Evolutionary conservation across 2,329 filamentous ascomycete genomes (phyloP).

Genomic region (Raffaelea arxii): DNA sequence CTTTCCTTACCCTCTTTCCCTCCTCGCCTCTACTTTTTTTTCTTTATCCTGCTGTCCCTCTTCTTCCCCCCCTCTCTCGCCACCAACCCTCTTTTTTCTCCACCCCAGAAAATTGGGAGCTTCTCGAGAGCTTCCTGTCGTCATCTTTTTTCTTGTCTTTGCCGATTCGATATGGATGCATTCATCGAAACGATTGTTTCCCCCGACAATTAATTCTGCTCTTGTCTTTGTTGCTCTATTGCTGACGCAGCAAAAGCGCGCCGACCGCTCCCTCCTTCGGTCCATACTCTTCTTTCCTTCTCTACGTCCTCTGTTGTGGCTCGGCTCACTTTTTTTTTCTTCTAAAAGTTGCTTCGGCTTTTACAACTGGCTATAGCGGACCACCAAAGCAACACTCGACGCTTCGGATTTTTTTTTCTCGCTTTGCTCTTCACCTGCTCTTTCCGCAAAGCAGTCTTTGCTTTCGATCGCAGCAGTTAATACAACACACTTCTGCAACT

Average conservation of each 20-base stretch:
- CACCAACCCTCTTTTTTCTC: not conserved
- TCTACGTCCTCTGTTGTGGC: too few species aligned
- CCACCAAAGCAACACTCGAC: too few species aligned
- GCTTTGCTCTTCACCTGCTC: too few species aligned
- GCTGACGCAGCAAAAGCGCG: not conserved
- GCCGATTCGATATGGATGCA: conserved; percentile 10
- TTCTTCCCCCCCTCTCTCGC: not conserved
- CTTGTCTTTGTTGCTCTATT: not conserved
- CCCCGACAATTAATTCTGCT: conserved; percentile 3
- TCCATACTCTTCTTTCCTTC: not conserved
- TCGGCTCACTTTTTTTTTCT: too few species aligned
- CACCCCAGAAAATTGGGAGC: not conserved
- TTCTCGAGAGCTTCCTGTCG: not conserved
- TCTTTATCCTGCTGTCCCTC: not conserved
- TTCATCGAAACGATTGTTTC: conserved; percentile 6
- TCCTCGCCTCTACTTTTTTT: not conserved
- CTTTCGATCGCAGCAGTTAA: too few species aligned
- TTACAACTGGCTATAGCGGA: too few species aligned
- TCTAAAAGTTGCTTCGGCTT: too few species aligned
- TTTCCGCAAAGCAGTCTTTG: too few species aligned
- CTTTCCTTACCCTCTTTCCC: not conserved
- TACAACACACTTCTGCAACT: too few species aligned
- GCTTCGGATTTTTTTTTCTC: too few species aligned
- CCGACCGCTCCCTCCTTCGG: not conserved
- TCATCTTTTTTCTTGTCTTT: conserved; percentile 3